Base-by-base conservation (phyloP, 2,329 filamentous ascomycete species). In the Exophiala alcalophila region DNA sequence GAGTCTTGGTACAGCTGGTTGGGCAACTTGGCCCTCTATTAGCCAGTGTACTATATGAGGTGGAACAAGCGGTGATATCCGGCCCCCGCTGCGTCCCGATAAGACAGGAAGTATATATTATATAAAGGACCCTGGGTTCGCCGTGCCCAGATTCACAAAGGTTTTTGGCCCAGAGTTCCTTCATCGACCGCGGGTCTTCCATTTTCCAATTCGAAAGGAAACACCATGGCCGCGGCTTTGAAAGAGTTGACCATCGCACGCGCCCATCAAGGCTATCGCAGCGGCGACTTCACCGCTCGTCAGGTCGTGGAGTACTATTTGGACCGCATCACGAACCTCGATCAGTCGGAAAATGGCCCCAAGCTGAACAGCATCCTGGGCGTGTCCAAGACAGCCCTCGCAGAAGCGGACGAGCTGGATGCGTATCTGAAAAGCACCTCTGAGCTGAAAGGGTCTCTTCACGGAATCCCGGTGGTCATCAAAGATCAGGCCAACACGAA, bases 401-500 rank as follows among this genome's bases (percentile, higher is more conserved):
- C 62, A 7, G 65, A 65, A 8, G 75, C 74, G 0, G 58, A 62
- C n/a, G 56, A 65, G 14, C 64, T 78, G 0, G 76, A 78, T 41
- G 57, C 60, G 0, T 63, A 74, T 47, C 44, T 66, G 18, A 38
- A 49, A 20, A 55, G 44, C 26, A 65, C 60, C 11, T 65, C 64
- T 0, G 59, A 29, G 12, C 19, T 34, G 23, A 47, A 37, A 26
- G 74, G 75, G 3, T 64, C 70, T 18, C 53, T 74, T 9, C 76
- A 76, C 57, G 76, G 74, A 0, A 59, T 80, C 5, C 76, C 75
- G 0, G 66, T 80, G 41, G 71, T 67, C 9, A 52, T 80, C n/a
- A 83, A 83, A 57, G 80, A 83, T 37, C 76, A 77, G 9, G 82
- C 81, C 60, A 73, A 80, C 14, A 64, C 83, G 26, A 72, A 72